A percentile compares a stretch with the other conserved stretches of the same genome.
Evolutionary conservation across 768 basidiomycete species (phyloP).

Genomic region (Suillus hirtellus): DNA sequence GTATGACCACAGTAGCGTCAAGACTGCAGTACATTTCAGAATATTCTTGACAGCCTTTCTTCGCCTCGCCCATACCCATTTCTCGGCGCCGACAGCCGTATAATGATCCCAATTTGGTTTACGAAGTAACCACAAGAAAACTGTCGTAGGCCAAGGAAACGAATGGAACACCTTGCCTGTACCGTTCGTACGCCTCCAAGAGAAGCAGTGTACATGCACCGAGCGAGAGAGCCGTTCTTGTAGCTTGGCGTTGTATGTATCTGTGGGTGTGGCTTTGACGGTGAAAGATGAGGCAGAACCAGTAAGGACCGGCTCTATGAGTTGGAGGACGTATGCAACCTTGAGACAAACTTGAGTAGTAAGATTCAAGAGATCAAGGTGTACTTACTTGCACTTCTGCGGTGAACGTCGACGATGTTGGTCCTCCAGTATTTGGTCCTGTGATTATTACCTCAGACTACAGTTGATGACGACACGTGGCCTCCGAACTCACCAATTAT

Average conservation of each 20-base stretch:
- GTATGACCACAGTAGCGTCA: conserved; percentile 13
- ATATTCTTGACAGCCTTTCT: conserved; percentile 8
- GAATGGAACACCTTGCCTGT: conserved; percentile 38
- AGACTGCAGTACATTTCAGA: conserved; percentile 10
- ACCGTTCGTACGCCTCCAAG: conserved; percentile 42
- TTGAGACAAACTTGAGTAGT: conserved; percentile 10
- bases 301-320: conserved; percentile 31
- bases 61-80: conserved; percentile 28
- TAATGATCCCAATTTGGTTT: conserved; percentile 39
- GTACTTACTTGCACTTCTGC: conserved; percentile 30
- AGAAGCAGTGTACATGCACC: conserved; percentile 34
- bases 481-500: conserved; percentile 24
- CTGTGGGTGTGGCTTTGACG: conserved; percentile 23
- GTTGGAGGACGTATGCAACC: conserved; percentile 30
- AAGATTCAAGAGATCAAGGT: not conserved
- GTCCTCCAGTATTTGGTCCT: conserved; percentile 30
- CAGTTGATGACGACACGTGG: not conserved
- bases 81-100: conserved; percentile 37
- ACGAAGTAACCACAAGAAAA: conserved; percentile 38
- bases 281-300: conserved; percentile 26
- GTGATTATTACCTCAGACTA: not conserved
- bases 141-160: conserved; percentile 39
- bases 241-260: conserved; percentile 28
- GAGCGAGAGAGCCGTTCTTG: conserved; percentile 20
- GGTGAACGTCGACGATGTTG: conserved; percentile 21